Base-by-base conservation (phyloP, 495 filamentous ascomycete species). In the Penicillium maclennaniae region DNA sequence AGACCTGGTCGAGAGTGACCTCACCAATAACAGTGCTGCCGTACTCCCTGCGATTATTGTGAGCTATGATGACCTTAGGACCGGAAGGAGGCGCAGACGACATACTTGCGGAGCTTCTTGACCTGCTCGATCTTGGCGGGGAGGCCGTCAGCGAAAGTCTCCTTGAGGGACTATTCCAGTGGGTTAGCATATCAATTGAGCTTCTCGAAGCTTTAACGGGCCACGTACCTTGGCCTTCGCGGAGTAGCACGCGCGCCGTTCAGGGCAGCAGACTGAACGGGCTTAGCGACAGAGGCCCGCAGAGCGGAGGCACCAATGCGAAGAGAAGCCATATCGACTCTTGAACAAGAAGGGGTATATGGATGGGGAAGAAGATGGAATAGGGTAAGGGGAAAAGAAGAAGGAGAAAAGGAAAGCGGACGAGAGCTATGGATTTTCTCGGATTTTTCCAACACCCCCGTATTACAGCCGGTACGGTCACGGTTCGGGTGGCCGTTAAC, bases 1-100 rank as follows among this genome's bases (percentile, higher is more conserved):
- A 97, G 63, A 93, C 93, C 77, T 99, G 95, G 79, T 97, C 93
- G 63, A 99, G 86, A 53, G 95, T 99, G 69, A 99, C 89, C 82
- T 99, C 91, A 66, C 92, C 91, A 62, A 99, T 77, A 58, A 97
- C 87, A 75, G 90, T 97, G 78, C 79, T 89, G 70, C 93, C 93
- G 70, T 93, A 83, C 60, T 95, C 92, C 79, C 91, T 95, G 50
- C 15, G 27, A 58, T 63, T 58, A 12, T 43, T 26, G 48, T 57
- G 25, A 72, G 67, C 53, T 48, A 58, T 54, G 47, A 36, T 43
- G 12, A 27, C 9, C 19, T 40, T 40, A 9, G 19, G 38, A 16
- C n/a, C 38, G 16, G 19, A 36, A 14, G 17, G 12, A 36, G 26
- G 31, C 40, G 45, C 38, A 47, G 46, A 58, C 40, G 57, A 63